Evolutionary conservation across 2,329 filamentous ascomycete genomes (phyloP).

Genomic region (Colletotrichum spinosum): DNA sequence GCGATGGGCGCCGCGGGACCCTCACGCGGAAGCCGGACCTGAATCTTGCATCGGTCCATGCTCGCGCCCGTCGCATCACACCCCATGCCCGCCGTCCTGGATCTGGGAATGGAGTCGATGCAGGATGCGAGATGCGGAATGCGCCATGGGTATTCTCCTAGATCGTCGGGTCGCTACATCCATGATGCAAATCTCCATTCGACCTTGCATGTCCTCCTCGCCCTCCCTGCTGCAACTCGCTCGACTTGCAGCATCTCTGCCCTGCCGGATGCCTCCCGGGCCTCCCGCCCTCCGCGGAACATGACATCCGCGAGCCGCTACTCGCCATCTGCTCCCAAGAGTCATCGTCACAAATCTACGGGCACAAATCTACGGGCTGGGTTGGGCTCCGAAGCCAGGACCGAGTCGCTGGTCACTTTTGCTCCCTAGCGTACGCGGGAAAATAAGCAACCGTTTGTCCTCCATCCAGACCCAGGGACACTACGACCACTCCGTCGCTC

Average conservation of each 20-base stretch:
- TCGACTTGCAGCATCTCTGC: neutral
- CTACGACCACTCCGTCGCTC: neutral
- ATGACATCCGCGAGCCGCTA: slow-evolving; percentile 1
- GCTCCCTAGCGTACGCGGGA: slow-evolving; percentile 1
- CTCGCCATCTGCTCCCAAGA: neutral
- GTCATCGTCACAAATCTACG: slow-evolving; percentile 19
- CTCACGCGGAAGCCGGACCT: neutral
- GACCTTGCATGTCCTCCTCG: neutral
- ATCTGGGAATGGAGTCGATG: neutral
- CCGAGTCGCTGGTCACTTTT: neutral
- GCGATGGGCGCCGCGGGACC: neutral
- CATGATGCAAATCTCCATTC: neutral
- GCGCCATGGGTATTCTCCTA: neutral
- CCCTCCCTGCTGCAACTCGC: slow-evolving; percentile 7
- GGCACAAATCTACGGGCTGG: neutral
- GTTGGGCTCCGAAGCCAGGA: slow-evolving; percentile 6
- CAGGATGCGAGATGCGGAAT: too few relatives aligned
- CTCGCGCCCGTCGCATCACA: neutral
- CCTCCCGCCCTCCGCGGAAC: slow-evolving; percentile 27
- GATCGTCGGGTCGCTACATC: slow-evolving; percentile 4
- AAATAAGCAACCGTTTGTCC: slow-evolving; percentile 15
- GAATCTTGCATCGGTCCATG: slow-evolving; percentile 12
- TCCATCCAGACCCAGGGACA: neutral
- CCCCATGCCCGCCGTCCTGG: neutral
- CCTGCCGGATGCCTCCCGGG: slow-evolving; percentile 26